Evolutionary conservation across 371 early-diverging fungal species (phyloP).

Genomic region (Rhizopus arrhizus): DNA sequence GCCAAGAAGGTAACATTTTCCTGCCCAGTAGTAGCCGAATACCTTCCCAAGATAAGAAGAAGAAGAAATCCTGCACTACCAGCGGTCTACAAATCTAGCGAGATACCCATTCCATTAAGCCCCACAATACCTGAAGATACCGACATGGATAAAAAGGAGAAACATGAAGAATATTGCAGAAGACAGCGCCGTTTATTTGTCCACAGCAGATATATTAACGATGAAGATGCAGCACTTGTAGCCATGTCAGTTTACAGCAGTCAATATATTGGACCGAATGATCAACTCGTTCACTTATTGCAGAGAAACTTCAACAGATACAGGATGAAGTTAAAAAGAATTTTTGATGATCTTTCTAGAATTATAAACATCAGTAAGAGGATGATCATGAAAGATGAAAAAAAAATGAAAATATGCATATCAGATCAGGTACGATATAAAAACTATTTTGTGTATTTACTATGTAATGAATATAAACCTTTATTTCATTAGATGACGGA

Average conservation of each 20-base stretch:
- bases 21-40: neutral
- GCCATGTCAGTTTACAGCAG: slow-evolving; percentile 32
- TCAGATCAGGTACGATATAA: slow-evolving; percentile 10
- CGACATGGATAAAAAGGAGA: slow-evolving; percentile 21
- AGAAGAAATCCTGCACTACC: neutral
- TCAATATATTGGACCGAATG: slow-evolving; percentile 2
- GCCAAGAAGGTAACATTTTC: slow-evolving; percentile 2
- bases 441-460: neutral
- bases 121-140: slow-evolving; percentile 1
- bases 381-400: slow-evolving; percentile 2
- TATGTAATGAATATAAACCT: neutral
- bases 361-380: slow-evolving; percentile 7
- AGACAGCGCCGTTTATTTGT: slow-evolving; percentile 44
- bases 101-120: slow-evolving; percentile 13
- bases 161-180: slow-evolving; percentile 41
- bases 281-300: slow-evolving; percentile 13
- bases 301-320: slow-evolving; percentile 24
- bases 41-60: neutral
- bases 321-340: slow-evolving; percentile 19
- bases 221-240: slow-evolving; percentile 34
- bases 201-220: slow-evolving; percentile 38
- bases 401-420: neutral
- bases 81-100: neutral
- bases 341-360: neutral
- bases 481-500: slow-evolving; percentile 20